Evolutionary conservation across 2,329 filamentous ascomycete genomes (phyloP).

Genomic region (Diplodia scrobiculata): DNA sequence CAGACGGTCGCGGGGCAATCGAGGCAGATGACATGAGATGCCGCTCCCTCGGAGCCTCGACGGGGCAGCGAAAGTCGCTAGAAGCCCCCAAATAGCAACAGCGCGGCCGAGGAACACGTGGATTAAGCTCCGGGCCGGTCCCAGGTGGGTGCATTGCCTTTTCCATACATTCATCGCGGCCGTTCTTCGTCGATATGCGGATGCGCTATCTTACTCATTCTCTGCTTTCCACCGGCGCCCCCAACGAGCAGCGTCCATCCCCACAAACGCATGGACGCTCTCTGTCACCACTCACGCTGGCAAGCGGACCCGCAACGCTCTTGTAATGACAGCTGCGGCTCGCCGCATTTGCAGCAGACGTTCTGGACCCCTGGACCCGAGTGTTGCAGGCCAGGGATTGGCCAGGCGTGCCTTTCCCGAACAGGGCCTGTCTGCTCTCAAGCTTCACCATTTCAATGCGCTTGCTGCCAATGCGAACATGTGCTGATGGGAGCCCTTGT

Average conservation of each 20-base stretch:
- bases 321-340: background rate
- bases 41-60: background rate
- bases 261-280: background rate
- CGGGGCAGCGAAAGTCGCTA: background rate
- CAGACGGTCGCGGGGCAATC: background rate
- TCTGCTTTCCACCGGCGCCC: background rate
- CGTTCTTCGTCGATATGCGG: background rate
- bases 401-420: background rate
- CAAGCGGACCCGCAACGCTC: background rate
- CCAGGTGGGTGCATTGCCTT: background rate
- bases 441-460: background rate
- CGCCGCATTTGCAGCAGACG: background rate
- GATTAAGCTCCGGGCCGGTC: conserved; percentile 2
- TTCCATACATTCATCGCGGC: background rate
- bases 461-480: background rate
- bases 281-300: background rate
- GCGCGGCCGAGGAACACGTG: background rate
- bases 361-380: background rate
- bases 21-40: conserved; percentile 28
- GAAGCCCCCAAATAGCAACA: background rate
- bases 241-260: background rate
- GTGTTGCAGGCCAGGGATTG: background rate
- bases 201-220: background rate
- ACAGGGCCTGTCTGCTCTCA: too few relatives aligned
- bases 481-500: background rate